phyloP scores from a whole-genome alignment of 2,329 filamentous ascomycete genomes.

The Clonostachys sp. region DNA sequence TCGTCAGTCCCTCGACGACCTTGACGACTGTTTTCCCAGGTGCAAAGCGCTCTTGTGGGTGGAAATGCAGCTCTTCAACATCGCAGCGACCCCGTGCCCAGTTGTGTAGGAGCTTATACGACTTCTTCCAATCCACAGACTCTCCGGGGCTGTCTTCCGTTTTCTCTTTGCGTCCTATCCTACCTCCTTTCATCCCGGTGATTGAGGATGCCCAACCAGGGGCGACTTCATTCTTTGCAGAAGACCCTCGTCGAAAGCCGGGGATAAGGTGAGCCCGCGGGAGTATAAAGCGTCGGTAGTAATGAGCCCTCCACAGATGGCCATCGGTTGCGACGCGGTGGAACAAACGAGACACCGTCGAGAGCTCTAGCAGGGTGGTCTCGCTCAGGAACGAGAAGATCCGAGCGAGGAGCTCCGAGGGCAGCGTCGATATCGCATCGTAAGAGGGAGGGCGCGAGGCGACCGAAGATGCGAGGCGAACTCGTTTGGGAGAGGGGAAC shows the following conservation, averaged over 20 bases:
- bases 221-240: neutral
- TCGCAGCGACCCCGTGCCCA: constrained; percentile 82
- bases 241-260: constrained; percentile 40
- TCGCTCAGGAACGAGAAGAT: constrained; percentile 76
- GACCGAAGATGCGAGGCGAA: neutral
- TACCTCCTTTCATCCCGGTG: neutral
- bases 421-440: constrained; percentile 69
- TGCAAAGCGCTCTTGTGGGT: constrained; percentile 1
- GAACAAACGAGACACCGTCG: constrained; percentile 71
- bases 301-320: constrained; percentile 86
- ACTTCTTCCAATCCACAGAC: constrained; percentile 75
- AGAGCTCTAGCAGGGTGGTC: constrained; percentile 57
- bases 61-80: constrained; percentile 70
- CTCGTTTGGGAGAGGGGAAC: too few species aligned
- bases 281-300: constrained; percentile 82
- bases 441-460: constrained; percentile 2
- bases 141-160: constrained; percentile 24
- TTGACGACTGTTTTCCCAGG: constrained; percentile 66
- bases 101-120: constrained; percentile 86
- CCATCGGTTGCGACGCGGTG: constrained; percentile 70
- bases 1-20: constrained; percentile 70
- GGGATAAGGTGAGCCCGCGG: constrained; percentile 75
- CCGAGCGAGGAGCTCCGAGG: constrained; percentile 83
- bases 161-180: constrained; percentile 33
- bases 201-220: neutral